These are phyloP conservation scores for Papiliotrema laurentii DNA, from an alignment of 1,284 basidiomycete genomes.

Conservation along the genomic window DNA sequence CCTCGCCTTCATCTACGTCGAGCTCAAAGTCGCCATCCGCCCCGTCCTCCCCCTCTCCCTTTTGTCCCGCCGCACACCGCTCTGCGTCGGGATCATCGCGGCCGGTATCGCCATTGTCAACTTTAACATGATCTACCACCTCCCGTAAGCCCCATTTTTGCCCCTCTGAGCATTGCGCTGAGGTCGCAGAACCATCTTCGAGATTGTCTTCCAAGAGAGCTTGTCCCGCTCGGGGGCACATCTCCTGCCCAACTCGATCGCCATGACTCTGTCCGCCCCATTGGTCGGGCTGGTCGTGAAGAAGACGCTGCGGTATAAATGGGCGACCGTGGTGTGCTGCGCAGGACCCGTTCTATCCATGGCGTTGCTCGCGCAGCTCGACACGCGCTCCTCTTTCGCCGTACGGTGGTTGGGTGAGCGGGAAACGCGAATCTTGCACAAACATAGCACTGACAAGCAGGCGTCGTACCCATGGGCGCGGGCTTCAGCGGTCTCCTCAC, in stretches of 20 bases:
- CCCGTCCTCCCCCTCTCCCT: conserved; percentile 28
- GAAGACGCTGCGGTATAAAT: conserved; percentile 21
- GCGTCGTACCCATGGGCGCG: conserved; percentile 27
- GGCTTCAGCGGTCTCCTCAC: conserved; percentile 26
- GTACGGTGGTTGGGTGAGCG: conserved; percentile 23
- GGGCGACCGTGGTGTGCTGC: conserved; percentile 18
- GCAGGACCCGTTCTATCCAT: conserved; percentile 25
- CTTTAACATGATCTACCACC: conserved; percentile 34
- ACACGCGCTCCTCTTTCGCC: conserved; percentile 7
- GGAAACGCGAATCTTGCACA: too few relatives aligned
- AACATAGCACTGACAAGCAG: too few relatives aligned
- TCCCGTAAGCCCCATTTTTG: conserved; percentile 18
- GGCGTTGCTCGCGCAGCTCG: conserved; percentile 15
- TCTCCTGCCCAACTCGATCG: conserved; percentile 24
- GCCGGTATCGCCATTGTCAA: conserved; percentile 27
- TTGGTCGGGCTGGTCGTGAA: conserved; percentile 20
- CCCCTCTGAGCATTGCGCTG: not conserved
- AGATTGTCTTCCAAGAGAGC: conserved; percentile 21
- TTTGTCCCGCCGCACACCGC: conserved; percentile 14
- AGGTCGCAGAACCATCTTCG: conserved; percentile 20
- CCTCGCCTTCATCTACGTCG: conserved; percentile 22
- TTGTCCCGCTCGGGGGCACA: conserved; percentile 23
- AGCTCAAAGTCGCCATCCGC: conserved; percentile 16
- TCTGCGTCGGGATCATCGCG: conserved; percentile 27
- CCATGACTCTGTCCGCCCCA: conserved; percentile 25